Conservation (phyloP, 441 rosid genomes). For the Daphne laureola region DNA sequence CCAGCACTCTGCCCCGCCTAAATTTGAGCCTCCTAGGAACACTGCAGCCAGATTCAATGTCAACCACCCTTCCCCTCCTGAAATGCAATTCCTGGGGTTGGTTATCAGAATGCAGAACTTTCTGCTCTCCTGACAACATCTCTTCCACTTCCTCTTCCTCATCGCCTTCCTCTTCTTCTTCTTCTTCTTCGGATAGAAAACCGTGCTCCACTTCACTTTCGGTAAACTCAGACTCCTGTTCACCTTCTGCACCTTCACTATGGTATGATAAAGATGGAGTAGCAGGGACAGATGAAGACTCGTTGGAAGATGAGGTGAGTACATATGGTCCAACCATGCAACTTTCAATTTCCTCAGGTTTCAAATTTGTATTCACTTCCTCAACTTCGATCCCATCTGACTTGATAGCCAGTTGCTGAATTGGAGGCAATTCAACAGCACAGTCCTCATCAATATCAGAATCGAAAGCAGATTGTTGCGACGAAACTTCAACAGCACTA, state of each 20-base stretch:
- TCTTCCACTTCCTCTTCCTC: conserved; percentile 20
- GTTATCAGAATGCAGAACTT: conserved; percentile 20
- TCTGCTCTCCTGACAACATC: conserved; percentile 23
- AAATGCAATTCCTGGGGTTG: conserved; percentile 39
- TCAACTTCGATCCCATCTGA: too few species aligned
- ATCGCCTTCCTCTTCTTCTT: conserved; percentile 23
- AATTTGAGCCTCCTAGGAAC: conserved; percentile 63
- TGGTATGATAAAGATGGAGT: conserved; percentile 23
- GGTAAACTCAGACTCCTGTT: conserved; percentile 26
- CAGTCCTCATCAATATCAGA: too few species aligned
- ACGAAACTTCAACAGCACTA: conserved; percentile 10
- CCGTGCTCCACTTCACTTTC: conserved; percentile 34
- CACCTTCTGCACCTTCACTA: conserved; percentile 21
- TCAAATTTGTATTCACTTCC: too few species aligned
- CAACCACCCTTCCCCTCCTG: conserved; percentile 61
- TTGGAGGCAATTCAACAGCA: conserved; percentile 8
- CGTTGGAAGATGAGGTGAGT: conserved; percentile 19
- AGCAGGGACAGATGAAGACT: conserved; percentile 15
- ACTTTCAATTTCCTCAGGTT: too few species aligned
- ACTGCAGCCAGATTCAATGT: conserved; percentile 35
- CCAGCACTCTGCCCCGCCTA: conserved; percentile 45
- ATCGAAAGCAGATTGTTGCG: too few species aligned
- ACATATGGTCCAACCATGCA: conserved; percentile 17
- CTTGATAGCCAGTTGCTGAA: too few species aligned
- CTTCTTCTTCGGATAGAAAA: conserved; percentile 26